Percentiles rank a stretch among this genome's conserved stretches.
Evolutionary conservation across 176 grass and related monocot genomes (phyloP).

Genomic region (Triticum monococcum): DNA sequence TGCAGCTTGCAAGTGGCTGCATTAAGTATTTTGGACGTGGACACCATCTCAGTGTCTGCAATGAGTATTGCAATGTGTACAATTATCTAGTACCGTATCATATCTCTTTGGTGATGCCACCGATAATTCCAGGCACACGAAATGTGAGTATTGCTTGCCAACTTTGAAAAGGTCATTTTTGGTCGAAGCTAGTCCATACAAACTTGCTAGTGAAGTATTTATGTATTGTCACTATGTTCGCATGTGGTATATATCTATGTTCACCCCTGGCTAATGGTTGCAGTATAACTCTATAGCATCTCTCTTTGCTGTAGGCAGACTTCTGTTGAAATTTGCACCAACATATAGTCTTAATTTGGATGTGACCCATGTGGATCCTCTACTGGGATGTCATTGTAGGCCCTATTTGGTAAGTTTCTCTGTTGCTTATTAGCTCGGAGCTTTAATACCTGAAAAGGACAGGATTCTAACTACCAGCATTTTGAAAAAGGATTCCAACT

Average conservation of each 20-base stretch:
- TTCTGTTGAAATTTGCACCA: neutral
- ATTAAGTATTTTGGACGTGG: too few relatives aligned
- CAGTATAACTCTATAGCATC: too few relatives aligned
- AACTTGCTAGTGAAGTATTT: neutral
- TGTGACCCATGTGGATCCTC: neutral
- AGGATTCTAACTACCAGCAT: neutral
- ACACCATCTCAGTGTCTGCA: neutral
- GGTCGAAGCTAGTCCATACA: too few relatives aligned
- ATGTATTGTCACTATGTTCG: neutral
- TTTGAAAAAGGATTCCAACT: neutral
- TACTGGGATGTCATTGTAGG: neutral
- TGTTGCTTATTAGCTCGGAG: neutral
- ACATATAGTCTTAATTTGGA: neutral
- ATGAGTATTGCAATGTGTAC: neutral
- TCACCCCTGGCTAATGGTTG: neutral
- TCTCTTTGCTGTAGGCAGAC: neutral
- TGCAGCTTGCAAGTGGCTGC: neutral
- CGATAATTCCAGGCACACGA: neutral
- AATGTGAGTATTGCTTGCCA: neutral
- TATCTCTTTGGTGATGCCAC: neutral
- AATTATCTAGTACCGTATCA: neutral
- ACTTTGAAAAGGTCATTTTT: neutral
- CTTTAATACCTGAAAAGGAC: slow-evolving; percentile 20
- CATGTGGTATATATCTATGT: neutral
- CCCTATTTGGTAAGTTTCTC: neutral